Evolutionary conservation across 192 early-diverging fungal genomes (phyloP), one percentile per base, ranked within the genome.

Genomic region (Chytriomyces confervae): DNA sequence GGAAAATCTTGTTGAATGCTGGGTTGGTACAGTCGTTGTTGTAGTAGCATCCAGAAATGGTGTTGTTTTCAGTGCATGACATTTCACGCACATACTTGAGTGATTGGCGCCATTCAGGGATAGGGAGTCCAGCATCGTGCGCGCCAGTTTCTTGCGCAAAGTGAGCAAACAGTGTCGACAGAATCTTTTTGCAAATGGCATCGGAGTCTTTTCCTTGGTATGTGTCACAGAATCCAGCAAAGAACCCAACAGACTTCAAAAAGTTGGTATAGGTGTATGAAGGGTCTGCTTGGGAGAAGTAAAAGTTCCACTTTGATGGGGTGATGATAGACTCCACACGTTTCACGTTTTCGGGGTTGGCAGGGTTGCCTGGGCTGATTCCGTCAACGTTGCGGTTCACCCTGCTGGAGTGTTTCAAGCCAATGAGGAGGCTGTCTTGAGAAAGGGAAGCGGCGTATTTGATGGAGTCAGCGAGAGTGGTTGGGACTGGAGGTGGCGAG

Each of bases 11-110:
- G 46, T 69, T 69, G 46, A 45, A 69, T 11, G 49, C 67, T n/a
- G 67, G 67, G 67, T 69, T 50, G 9, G 11, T 45, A 50, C 67
- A 69, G 67, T 50, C 67, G 46, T 69, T 69, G 67, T 69, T 69
- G 67, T 69, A 69, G 67, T 50, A 49, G 46, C 67, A 69, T 23
- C 67, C 67, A 29, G 20, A 24, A 29, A 64, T 64, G 27, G 62
- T 64, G 67, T 45, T 18, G 16, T 18, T 69, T 27, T 69, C 67
- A 45, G 67, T 45, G 27, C 67, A 69, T n/a, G 46, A 16, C 46
- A 49, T 48, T 50, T 69, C 67, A 10, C 67, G 24, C 47, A 69
- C 43, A 5, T 45, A 45, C 9, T 47, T 45, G 13, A 69, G 63
- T 0, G 67, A 45, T 27, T 69, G 67, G 11, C n/a, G 67, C 67